Evolutionary conservation across 2,329 filamentous ascomycete species (phyloP), one percentile per base, ranked within the genome.

Genomic region (Keithomyces neogunnii): DNA sequence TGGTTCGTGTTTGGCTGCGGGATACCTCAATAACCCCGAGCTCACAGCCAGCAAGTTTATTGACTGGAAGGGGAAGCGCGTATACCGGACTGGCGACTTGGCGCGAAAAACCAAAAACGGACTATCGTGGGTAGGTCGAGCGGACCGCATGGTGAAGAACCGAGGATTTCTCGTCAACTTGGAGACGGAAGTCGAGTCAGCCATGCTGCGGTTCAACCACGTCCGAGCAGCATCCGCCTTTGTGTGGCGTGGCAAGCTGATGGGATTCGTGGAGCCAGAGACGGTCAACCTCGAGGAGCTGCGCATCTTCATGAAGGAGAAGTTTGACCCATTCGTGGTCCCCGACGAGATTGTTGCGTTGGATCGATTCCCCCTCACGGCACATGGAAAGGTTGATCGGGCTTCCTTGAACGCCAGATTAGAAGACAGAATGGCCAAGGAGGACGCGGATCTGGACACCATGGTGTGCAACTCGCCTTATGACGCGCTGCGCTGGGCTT

Each of bases 11-110:
- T 64, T 75, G 7, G 57, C 63, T 4, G 48, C 51, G 1, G 72
- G 72, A 1, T 76, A 76, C 55, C 56, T 73, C n/a, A 59, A 63
- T 32, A 49, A 52, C 6, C 56, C 60, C 1, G 54, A 54, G 10
- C 45, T 51, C 0, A 58, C 55, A 11, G n/a, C 54, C 9, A 49
- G 47, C 9, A 48, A 47, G 5, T 60, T 59, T 38, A 33, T 59
- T 2, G 2, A 28, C 4, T 57, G 59, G 59, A 61, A 53, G 4
- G 39, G 31, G 19, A 10, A 44, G 0, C 56, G 32, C 2, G 60
- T 69, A 26, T 69, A 72, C 54, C 63, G 62, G 35, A 73, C 70
- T 4, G 70, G 70, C 5, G 70, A 73, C 52, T 33, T 49, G 36
- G 50, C 46, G 13, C 33, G 29, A 29, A 30, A 31, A 28, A 52